Evolutionary conservation across 768 basidiomycete species (phyloP), one percentile per base, ranked within the genome.

Genomic region (Russula virescens): DNA sequence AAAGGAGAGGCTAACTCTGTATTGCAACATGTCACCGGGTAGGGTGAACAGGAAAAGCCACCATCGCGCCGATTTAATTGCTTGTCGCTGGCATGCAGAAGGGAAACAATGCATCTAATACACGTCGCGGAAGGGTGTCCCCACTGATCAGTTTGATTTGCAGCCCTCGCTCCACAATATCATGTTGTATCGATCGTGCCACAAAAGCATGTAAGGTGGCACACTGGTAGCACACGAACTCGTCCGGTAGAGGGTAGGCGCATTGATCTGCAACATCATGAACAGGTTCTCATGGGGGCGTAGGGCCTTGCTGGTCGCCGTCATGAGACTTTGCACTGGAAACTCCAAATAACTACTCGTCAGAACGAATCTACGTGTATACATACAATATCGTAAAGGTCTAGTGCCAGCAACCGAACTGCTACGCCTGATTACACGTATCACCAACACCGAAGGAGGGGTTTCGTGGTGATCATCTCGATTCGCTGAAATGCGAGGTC

Each of bases 401-500:
- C 38, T 25, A 23, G 35, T 34, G 8, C 35, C n/a, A 34, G 23
- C 10, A 42, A 53, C 23, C 2, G 23, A 48, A 19, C 18, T 38
- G 45, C 63, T 66, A 53, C n/a, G 5, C 28, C 45, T 46, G 35
- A 40, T 26, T 51, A 38, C 65, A 35, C 53, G 46, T 19, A 58
- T 70, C 71, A 89, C 86, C 87, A 92, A 69, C 88, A 89, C 57
- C 83, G 81, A 64, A 88, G 83, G 59, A 92, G 72, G 5, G 90
- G 87, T 64, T 80, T 85, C 60, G 78, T 82, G 65, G 84, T 80
- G 25, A 91, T 79, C 48, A 79, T 85, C 73, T 92, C 91, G 67
- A 91, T 73, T 23, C 90, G 86, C 90, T 92, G 68, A 49, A 18
- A 49, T 38, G 54, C 46, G 31, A 31, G 11, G 53, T 57, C 25